These are phyloP conservation scores for Pezicula carpinea DNA, from an alignment of 2,329 filamentous ascomycete genomes.

Conservation along the genomic window DNA sequence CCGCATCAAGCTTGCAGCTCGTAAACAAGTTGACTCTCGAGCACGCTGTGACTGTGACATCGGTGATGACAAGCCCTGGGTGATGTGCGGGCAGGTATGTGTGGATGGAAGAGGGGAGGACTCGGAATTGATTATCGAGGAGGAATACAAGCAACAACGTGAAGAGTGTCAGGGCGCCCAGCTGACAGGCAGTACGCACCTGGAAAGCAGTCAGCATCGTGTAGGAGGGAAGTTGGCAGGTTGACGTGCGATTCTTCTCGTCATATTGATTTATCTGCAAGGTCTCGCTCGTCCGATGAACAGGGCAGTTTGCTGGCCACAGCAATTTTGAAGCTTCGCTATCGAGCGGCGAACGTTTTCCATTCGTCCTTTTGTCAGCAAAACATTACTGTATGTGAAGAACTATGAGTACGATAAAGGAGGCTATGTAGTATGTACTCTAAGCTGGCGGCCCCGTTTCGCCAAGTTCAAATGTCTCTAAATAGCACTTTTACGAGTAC, in stretches of 20 bases:
- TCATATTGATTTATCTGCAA: conserved; percentile 20
- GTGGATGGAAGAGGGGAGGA: conserved; percentile 65
- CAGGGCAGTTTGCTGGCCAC: conserved; percentile 6
- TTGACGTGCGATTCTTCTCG: conserved; percentile 28
- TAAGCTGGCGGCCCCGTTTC: too few species aligned
- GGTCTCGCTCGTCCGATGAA: too few species aligned
- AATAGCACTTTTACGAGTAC: too few species aligned
- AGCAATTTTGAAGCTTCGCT: conserved; percentile 7
- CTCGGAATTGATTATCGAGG: conserved; percentile 64
- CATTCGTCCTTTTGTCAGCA: conserved; percentile 3
- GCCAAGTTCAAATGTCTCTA: too few species aligned
- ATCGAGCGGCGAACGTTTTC: conserved; percentile 6
- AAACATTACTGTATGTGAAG: conserved; percentile 1
- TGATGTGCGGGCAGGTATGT: conserved; percentile 64
- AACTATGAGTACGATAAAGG: neutral
- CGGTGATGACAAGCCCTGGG: conserved; percentile 64
- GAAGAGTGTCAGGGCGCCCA: conserved; percentile 33
- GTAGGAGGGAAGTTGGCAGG: neutral
- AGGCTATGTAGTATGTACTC: conserved; percentile 1
- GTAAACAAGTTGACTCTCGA: conserved; percentile 55
- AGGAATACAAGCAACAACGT: conserved; percentile 56
- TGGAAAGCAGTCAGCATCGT: conserved; percentile 21
- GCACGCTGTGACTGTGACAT: conserved; percentile 63
- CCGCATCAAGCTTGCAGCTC: conserved; percentile 55
- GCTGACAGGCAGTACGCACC: conserved; percentile 37